Base-by-base conservation (phyloP, 495 filamentous ascomycete genomes). In the Neurospora sp. region DNA sequence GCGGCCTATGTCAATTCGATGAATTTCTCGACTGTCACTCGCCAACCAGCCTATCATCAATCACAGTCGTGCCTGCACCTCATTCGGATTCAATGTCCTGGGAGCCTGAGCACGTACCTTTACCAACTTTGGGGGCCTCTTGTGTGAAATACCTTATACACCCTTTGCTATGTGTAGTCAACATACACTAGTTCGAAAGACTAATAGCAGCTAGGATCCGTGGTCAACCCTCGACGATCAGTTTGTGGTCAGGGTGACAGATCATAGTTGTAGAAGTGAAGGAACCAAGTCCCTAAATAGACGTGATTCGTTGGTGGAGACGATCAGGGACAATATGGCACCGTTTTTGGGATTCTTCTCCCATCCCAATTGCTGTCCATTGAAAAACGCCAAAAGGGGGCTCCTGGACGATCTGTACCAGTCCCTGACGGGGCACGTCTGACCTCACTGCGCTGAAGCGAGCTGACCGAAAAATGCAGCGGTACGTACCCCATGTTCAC, bases 381-480 rank as follows among this genome's bases (percentile, higher is more conserved):
- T 10, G 27, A 69, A 42, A 69, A 45, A 42, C 8, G 14, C n/a
- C 17, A 69, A 69, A 69, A 69, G 53, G 53, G 53, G 53, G 22
- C 53, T 65, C 27, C 53, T 65, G 27, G 16, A 65, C 27, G 27
- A 65, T 65, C 53, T 17, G 12, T 35, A 61, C 20, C 69, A 45
- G 71, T 39, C 16, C 71, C 71, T 71, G 69, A 73, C 39, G 61
- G 59, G 40, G 69, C 37, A 59, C 12, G 59, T 76, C 76, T 78
- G 76, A 76, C 71, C 75, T 77, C 74, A 77, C 72, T 42, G 70
- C 75, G 75, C 75, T 75, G 75, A 78, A 76, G 75, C 74, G 74
- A 75, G 72, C 73, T 69, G 71, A 68, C 48, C 16, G 35, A 38
- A 72, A 59, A 38, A 40, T 38, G 39, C n/a, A 69, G 27, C 53